Conservation (phyloP, 192 early-diverging fungal species). For the Phycomyces nitens region DNA sequence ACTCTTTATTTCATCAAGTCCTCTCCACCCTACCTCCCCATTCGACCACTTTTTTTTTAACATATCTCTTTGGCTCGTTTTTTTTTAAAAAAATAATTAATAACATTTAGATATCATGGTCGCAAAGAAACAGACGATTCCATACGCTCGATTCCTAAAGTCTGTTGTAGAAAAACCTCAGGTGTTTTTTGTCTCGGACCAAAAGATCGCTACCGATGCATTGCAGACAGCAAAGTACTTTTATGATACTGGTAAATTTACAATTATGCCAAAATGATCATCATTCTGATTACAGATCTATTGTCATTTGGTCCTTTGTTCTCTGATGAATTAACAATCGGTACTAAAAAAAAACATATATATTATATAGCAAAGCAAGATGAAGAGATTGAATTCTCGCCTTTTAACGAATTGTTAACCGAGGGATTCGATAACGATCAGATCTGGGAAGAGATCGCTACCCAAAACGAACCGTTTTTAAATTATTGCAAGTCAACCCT, state of each 20-base stretch:
- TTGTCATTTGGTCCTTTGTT: too few relatives aligned
- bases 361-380: constrained; percentile 40
- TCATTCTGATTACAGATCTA: too few relatives aligned
- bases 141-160: constrained; percentile 16
- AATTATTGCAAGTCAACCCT: constrained; percentile 46
- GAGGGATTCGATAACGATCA: constrained; percentile 80
- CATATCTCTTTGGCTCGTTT: not conserved
- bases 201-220: constrained; percentile 37
- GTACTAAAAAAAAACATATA: too few relatives aligned
- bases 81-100: not conserved
- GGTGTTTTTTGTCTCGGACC: constrained; percentile 40
- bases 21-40: too few relatives aligned
- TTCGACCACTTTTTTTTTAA: too few relatives aligned
- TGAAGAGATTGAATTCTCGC: constrained; percentile 46
- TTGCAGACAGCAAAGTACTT: constrained; percentile 46
- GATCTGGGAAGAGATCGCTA: constrained; percentile 91
- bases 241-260: constrained; percentile 48
- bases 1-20: too few relatives aligned
- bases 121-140: not conserved
- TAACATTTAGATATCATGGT: too few relatives aligned
- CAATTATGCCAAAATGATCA: too few relatives aligned
- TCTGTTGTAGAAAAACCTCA: constrained; percentile 52
- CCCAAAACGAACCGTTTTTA: constrained; percentile 81
- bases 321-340: too few relatives aligned
- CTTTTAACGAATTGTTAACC: constrained; percentile 58